Conservation (phyloP, 495 filamentous ascomycete genomes). For the Parachaetomium inaequale region DNA sequence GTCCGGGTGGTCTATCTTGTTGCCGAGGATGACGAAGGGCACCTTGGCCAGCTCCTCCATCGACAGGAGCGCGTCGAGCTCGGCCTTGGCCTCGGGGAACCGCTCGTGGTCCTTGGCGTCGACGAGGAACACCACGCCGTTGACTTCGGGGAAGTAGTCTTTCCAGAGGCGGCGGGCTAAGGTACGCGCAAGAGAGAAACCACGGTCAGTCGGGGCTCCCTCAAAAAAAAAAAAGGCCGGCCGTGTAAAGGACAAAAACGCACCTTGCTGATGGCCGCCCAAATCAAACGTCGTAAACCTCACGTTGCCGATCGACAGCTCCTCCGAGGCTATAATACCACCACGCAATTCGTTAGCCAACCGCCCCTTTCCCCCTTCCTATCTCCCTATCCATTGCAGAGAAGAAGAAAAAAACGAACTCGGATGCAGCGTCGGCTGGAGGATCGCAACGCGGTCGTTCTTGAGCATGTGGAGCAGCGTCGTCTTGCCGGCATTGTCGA, state of each 20-base stretch:
- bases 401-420: conserved; percentile 52
- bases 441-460: conserved; percentile 93
- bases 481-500: conserved; percentile 98
- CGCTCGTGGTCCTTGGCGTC: conserved; percentile 96
- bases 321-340: conserved; percentile 70
- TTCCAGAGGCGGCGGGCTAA: conserved; percentile 94
- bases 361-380: conserved; percentile 12
- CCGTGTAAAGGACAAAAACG: conserved; percentile 21
- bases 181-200: background rate
- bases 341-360: conserved; percentile 27
- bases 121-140: conserved; percentile 95
- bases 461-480: conserved; percentile 91
- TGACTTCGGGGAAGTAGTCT: conserved; percentile 98
- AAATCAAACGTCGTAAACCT: conserved; percentile 97
- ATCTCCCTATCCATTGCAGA: background rate
- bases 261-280: conserved; percentile 95
- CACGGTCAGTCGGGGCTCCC: background rate
- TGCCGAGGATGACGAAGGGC: conserved; percentile 90
- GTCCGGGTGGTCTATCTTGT: conserved; percentile 98
- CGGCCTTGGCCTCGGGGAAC: conserved; percentile 88
- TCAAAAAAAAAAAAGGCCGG: background rate
- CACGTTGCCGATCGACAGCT: conserved; percentile 93
- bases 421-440: conserved; percentile 85
- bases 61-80: conserved; percentile 87
- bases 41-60: conserved; percentile 94